Percentiles rank a stretch among this genome's conserved stretches.
Evolutionary conservation across 371 early-diverging fungal genomes (phyloP).

Genomic region (Neoconidiobolus thromboides): DNA sequence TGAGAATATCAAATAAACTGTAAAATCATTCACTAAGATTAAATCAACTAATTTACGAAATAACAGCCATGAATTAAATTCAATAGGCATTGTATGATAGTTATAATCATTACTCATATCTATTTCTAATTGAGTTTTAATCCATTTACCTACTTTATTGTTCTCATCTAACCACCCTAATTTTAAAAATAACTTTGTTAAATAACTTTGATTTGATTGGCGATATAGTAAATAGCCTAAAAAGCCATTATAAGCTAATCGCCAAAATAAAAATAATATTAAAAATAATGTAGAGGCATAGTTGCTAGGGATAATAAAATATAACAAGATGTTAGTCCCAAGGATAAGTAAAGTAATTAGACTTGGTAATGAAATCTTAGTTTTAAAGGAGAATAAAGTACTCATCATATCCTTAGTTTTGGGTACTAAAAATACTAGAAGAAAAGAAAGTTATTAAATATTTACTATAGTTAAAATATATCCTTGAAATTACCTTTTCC

Average conservation of each 20-base stretch:
- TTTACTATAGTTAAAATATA: too few relatives aligned
- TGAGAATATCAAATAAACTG: conserved; percentile 67
- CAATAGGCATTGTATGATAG: conserved; percentile 66
- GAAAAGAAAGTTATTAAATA: too few relatives aligned
- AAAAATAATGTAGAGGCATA: conserved; percentile 33
- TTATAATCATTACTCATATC: conserved; percentile 79
- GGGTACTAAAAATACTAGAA: conserved; percentile 33
- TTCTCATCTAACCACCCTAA: conserved; percentile 35
- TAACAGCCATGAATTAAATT: conserved; percentile 89
- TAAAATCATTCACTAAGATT: conserved; percentile 81
- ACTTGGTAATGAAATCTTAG: conserved; percentile 55
- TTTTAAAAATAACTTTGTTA: too few relatives aligned
- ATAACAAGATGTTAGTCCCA: conserved; percentile 36
- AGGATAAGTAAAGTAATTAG: conserved; percentile 43
- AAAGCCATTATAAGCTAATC: conserved; percentile 68
- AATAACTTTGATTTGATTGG: conserved; percentile 46
- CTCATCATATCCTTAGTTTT: conserved; percentile 54
- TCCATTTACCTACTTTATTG: conserved; percentile 23
- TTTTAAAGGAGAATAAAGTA: conserved; percentile 38
- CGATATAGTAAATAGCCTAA: conserved; percentile 59
- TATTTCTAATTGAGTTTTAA: conserved; percentile 42
- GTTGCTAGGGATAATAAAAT: conserved; percentile 31
- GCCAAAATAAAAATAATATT: conserved; percentile 63
- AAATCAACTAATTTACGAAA: conserved; percentile 87
- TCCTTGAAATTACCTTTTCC: too few relatives aligned